Percentiles rank a stretch among this genome's conserved stretches.
phyloP scores from a whole-genome alignment of 164 flowering plant genomes.

The Echeveria elegans region DNA sequence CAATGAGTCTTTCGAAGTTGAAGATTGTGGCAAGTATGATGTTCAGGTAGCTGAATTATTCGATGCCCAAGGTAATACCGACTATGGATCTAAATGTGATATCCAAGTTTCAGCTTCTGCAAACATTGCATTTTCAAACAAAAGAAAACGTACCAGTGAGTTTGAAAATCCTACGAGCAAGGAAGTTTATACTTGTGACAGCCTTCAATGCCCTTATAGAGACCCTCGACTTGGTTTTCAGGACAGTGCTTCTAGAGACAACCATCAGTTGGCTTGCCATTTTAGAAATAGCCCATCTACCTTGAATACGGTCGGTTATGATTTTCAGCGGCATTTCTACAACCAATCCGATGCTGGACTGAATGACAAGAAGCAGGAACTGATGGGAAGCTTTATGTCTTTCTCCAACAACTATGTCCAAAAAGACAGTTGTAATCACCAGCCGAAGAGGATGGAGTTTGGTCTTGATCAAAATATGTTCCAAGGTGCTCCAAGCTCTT shows the following conservation, averaged over 20 bases:
- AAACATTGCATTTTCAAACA: background rate
- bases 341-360: background rate
- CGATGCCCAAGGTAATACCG: background rate
- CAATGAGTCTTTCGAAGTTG: background rate
- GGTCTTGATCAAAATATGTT: too few relatives aligned
- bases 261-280: background rate
- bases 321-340: background rate
- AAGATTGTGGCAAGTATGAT: background rate
- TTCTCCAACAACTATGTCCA: too few relatives aligned
- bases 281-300: background rate
- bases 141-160: background rate
- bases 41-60: background rate
- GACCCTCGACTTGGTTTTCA: background rate
- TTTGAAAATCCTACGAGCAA: background rate
- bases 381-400: too few relatives aligned
- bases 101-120: background rate
- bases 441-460: too few relatives aligned
- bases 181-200: background rate
- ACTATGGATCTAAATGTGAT: background rate
- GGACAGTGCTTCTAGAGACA: background rate
- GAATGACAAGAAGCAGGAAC: too few relatives aligned
- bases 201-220: background rate
- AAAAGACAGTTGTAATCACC: too few relatives aligned
- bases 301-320: background rate
- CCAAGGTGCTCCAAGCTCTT: background rate